Base-by-base conservation (phyloP, 169 alveolate species). In the Cyclospora cayetanensis region DNA sequence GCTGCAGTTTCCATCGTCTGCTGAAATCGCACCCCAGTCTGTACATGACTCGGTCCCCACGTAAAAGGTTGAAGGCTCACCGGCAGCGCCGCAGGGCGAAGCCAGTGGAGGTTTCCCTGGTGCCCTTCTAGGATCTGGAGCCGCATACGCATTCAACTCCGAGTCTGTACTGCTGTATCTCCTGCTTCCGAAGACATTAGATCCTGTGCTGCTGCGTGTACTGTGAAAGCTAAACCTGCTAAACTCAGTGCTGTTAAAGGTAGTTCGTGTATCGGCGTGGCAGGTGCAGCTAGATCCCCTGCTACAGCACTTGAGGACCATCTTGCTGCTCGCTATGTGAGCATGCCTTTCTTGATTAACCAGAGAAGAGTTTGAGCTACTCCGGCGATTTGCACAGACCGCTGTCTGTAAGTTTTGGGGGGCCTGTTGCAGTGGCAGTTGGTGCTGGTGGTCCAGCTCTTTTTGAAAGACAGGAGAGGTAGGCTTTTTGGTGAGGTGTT, bases 1-100 rank as follows among this genome's bases (percentile, higher is more conserved):
- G 76, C 76, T n/a, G 74, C n/a, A n/a, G 52, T 7, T 5, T 43
- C 80, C 20, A 41, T 68, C 52, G 20, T 68, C 80, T 18, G 80
- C 80, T 68, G 80, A 68, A 29, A 68, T 68, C 43, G 52, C n/a
- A 11, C 80, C 80, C 80, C 80, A 68, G 52, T 68, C 80, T 35
- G 80, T 68, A 34, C 80, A 68, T 50, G 80, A 68, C 53, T 68
- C 80, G 52, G 53, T 50, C 2, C 80, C 80, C 5, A 68, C 80
- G 1, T 43, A 68, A 41, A 31, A 18, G 39, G 27, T 34, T 35
- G 50, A 35, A 25, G 80, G 37, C 31, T 43, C 53, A 29, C 11
- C 80, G 37, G 80, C 80, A 34, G 12, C 31, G n/a, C 15, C 80
- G 37, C 25, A 46, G 60, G 80, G 80, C 25, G 80, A 68, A 31